Evolutionary conservation across 441 rosid species (phyloP).

Genomic region (Pelargonium citronellum): DNA sequence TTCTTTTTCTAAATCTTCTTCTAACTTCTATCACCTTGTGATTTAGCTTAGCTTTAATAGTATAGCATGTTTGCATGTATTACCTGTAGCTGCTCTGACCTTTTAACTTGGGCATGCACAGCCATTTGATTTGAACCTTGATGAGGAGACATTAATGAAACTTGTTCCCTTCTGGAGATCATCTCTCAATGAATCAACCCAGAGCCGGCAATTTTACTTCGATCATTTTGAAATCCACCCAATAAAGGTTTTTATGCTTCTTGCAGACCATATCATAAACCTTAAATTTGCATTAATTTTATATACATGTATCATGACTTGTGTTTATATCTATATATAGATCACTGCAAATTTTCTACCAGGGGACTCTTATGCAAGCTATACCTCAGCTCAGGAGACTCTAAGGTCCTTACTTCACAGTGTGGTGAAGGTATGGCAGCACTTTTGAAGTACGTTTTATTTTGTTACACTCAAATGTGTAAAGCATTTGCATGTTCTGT

Average conservation of each 20-base stretch:
- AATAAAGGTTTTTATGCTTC: conserved; percentile 56
- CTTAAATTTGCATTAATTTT: background rate
- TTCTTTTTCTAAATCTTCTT: conserved; percentile 17
- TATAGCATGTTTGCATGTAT: conserved; percentile 10
- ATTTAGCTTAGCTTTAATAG: conserved; percentile 8
- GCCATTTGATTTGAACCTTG: conserved; percentile 86
- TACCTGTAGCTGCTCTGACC: conserved; percentile 22
- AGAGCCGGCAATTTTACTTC: conserved; percentile 76
- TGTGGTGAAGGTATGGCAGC: conserved; percentile 68
- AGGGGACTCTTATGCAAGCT: conserved; percentile 80
- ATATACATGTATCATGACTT: conserved; percentile 18
- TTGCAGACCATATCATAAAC: conserved; percentile 7
- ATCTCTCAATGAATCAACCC: conserved; percentile 65
- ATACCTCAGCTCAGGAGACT: conserved; percentile 86
- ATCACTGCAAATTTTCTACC: conserved; percentile 79
- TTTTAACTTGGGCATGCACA: conserved; percentile 32
- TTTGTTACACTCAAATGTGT: conserved; percentile 3
- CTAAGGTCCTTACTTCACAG: conserved; percentile 85
- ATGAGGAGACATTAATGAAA: conserved; percentile 89
- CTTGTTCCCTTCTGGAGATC: conserved; percentile 84
- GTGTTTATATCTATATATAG: conserved; percentile 32
- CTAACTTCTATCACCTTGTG: conserved; percentile 7
- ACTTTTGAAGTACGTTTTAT: conserved; percentile 7
- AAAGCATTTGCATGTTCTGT: conserved; percentile 14
- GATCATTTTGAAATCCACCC: conserved; percentile 97